phyloP scores from a whole-genome alignment of 2,329 filamentous ascomycete species.

The Phoma sp. region DNA sequence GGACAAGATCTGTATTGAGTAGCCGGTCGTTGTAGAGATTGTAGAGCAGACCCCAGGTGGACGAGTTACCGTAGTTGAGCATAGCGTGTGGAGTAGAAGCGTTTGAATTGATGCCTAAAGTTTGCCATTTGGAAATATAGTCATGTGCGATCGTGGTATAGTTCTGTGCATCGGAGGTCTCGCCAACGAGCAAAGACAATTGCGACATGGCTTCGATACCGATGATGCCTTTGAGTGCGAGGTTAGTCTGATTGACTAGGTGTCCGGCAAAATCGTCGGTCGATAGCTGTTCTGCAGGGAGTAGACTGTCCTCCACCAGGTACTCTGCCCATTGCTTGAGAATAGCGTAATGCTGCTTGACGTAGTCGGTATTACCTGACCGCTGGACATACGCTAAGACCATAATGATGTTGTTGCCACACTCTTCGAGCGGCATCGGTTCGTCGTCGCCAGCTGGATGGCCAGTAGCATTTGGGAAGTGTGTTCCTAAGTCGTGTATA shows the following conservation, averaged over 20 bases:
- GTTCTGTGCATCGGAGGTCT: conserved; percentile 61
- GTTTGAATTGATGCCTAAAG: conserved; percentile 66
- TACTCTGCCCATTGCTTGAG: conserved; percentile 81
- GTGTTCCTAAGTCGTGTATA: conserved; percentile 75
- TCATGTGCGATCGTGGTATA: conserved; percentile 67
- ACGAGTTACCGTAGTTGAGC: conserved; percentile 78
- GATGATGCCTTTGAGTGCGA: conserved; percentile 83
- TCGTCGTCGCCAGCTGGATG: conserved; percentile 74
- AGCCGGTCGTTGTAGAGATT: conserved; percentile 75
- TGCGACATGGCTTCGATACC: conserved; percentile 79
- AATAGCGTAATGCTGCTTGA: conserved; percentile 69
- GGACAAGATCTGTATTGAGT: conserved; percentile 65
- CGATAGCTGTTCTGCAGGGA: conserved; percentile 78
- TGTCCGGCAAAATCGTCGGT: conserved; percentile 86
- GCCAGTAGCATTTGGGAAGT: conserved; percentile 77
- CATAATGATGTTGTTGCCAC: conserved; percentile 84
- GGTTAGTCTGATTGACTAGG: conserved; percentile 77
- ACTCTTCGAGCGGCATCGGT: conserved; percentile 77
- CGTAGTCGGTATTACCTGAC: conserved; percentile 61
- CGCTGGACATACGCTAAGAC: conserved; percentile 79
- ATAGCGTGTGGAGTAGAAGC: conserved; percentile 73
- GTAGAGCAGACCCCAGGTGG: conserved; percentile 84
- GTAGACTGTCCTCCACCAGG: conserved; percentile 73
- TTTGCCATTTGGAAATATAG: conserved; percentile 76
- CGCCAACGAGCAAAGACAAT: conserved; percentile 67